A percentile compares a stretch with the other conserved stretches of the same genome.
These are phyloP conservation scores for Mycena albidolilacea DNA, from an alignment of 768 basidiomycete species.

Conservation along the genomic window DNA sequence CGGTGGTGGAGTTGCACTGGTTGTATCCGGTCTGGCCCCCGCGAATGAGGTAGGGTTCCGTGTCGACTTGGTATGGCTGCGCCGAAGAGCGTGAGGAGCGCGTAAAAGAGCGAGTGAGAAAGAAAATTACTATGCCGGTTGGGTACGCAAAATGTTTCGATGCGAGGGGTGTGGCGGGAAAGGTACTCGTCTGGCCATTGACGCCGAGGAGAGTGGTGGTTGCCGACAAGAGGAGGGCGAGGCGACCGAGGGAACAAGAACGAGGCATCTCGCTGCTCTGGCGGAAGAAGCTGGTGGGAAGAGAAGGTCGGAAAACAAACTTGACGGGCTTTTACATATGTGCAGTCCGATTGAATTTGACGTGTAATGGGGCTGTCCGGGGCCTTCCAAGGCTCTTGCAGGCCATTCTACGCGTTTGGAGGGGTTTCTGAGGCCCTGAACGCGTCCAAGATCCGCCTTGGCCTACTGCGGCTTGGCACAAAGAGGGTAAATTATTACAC, in stretches of 20 bases:
- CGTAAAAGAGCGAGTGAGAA: not conserved
- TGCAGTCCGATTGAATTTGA: not conserved
- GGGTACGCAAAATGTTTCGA: slow-evolving; percentile 63
- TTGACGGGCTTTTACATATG: not conserved
- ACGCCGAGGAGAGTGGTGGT: slow-evolving; percentile 47
- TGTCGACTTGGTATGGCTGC: slow-evolving; percentile 67
- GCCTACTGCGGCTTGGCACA: not conserved
- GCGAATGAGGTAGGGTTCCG: slow-evolving; percentile 55
- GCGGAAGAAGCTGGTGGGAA: slow-evolving; percentile 12
- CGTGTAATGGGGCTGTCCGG: not conserved
- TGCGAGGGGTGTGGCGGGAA: slow-evolving; percentile 63
- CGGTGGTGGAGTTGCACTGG: slow-evolving; percentile 72
- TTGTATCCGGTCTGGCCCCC: slow-evolving; percentile 75
- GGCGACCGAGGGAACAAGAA: slow-evolving; percentile 52
- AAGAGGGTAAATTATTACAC: too few species aligned
- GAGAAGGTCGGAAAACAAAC: slow-evolving; percentile 5
- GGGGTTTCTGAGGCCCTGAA: not conserved
- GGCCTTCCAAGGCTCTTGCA: not conserved
- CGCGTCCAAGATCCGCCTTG: not conserved
- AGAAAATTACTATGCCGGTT: slow-evolving; percentile 55
- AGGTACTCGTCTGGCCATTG: slow-evolving; percentile 49
- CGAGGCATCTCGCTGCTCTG: slow-evolving; percentile 56
- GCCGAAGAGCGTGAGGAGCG: not conserved
- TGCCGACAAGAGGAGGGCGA: slow-evolving; percentile 47
- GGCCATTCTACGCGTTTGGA: not conserved